Base-by-base conservation (phyloP, 2,329 filamentous ascomycete species). In the Aspergillus versicolor region DNA sequence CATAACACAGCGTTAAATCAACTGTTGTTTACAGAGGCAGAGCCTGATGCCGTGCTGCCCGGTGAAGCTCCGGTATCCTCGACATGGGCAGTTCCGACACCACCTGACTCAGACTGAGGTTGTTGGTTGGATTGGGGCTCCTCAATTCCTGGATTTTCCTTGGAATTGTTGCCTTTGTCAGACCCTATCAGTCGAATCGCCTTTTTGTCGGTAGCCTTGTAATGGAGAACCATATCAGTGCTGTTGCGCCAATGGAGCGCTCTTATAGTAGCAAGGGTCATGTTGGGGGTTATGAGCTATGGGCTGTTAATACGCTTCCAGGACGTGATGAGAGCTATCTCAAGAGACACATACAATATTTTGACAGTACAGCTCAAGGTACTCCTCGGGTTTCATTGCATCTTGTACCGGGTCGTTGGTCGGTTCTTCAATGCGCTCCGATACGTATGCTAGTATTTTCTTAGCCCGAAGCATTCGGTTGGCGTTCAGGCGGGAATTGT, bases 391-490 rank as follows among this genome's bases (percentile, higher is more conserved):
- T 67, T 84, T 88, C 69, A 95, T 76, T 3, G 79, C 80, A 52
- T 85, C 78, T 9, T 82, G 77, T 49, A 87, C 83, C 4, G 81
- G 77, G 52, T 86, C 81, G 49, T 86, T 81, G 0, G 82, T 74
- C 3, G 81, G 81, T 7, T 85, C 82, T 65, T 97, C 93, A 57
- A 99, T 93, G 54, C 92, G 84, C 74, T 99, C 94, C 1, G 92
- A 91, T 17, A 99, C 86, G 67, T 99, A 99, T 0, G 87, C 86
- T 57, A 97, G 77, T 21, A 99, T 94, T 80, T 99, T 99, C 77
- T 91, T 93, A 3, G 95, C 91, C 46, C 94, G 85, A 50, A 99
- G 81, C 94, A 99, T 97, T 54, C 93, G 86, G 70, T 97, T 99
- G 11, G 94, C 94, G 71, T 97, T 99, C 51, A 99, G 82, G 22